Conservation (phyloP, 306 rosid species). For the Fragaria iinumae region DNA sequence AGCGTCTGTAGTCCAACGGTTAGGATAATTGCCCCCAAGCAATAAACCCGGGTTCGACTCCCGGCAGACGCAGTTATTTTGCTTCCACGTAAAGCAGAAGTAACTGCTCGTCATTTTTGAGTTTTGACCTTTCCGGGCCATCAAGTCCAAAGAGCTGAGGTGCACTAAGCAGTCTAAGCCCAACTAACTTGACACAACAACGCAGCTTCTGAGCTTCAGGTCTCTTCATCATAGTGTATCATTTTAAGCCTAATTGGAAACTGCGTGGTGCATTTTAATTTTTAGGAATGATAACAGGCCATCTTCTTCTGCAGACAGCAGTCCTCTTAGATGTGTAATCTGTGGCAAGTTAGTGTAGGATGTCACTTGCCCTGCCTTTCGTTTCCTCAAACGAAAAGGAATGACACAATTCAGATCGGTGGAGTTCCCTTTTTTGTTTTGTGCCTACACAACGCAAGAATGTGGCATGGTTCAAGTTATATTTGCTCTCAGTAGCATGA, state of each 20-base stretch:
- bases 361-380: background rate
- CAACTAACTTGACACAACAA: background rate
- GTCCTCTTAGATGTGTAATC: too few relatives aligned
- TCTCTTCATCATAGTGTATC: background rate
- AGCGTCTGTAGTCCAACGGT: slow-evolving; percentile 8
- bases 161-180: background rate
- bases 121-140: too few relatives aligned
- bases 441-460: background rate
- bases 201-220: background rate
- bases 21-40: slow-evolving; percentile 8
- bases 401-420: background rate
- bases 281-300: too few relatives aligned
- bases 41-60: slow-evolving; percentile 13
- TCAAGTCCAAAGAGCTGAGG: too few relatives aligned
- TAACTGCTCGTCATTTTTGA: background rate
- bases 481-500: background rate
- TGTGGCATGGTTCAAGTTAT: background rate
- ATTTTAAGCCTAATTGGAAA: too few relatives aligned
- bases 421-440: background rate
- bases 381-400: background rate
- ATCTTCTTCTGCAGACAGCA: too few relatives aligned
- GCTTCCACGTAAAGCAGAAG: too few relatives aligned
- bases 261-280: too few relatives aligned
- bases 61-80: background rate
- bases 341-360: background rate